Evolutionary conservation across 2,329 filamentous ascomycete genomes (phyloP).

Genomic region (Epichloe glyceriae): DNA sequence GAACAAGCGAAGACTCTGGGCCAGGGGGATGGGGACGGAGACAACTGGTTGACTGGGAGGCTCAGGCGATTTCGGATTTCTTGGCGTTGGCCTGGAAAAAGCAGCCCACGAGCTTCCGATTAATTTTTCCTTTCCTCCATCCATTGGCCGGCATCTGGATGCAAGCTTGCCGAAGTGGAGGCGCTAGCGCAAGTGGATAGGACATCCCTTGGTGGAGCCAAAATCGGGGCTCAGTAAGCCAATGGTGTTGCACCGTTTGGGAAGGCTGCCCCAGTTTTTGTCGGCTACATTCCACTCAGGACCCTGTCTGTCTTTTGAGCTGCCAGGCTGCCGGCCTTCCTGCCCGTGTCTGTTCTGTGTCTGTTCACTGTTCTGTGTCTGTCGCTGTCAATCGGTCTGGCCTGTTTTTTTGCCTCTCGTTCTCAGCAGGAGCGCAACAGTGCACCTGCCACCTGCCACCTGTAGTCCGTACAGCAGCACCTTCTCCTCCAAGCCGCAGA

Average conservation of each 20-base stretch:
- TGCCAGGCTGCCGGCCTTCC: background rate
- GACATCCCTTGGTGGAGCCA: conserved; percentile 8
- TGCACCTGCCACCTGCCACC: too few species aligned
- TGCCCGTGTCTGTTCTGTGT: too few species aligned
- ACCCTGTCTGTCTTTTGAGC: conserved; percentile 1
- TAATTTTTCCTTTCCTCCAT: conserved; percentile 23
- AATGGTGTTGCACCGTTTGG: conserved; percentile 2
- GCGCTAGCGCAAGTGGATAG: conserved; percentile 20
- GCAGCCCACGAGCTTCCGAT: conserved; percentile 21
- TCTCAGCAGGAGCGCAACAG: too few species aligned
- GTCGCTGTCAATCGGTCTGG: background rate
- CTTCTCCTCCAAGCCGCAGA: background rate
- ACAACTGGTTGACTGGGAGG: conserved; percentile 3
- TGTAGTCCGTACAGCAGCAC: background rate
- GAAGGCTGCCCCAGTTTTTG: background rate
- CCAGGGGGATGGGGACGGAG: conserved; percentile 8
- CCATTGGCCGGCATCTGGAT: conserved; percentile 21
- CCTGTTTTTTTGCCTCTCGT: background rate
- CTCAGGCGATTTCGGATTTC: conserved; percentile 14
- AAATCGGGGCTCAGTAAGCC: conserved; percentile 5
- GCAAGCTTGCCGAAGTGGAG: conserved; percentile 23
- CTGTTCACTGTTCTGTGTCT: too few species aligned
- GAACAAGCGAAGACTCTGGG: background rate
- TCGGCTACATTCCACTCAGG: conserved; percentile 6
- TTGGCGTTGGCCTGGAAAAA: conserved; percentile 14